Base-by-base conservation (phyloP, 2,329 filamentous ascomycete species). In the Penicillium rolfsii region DNA sequence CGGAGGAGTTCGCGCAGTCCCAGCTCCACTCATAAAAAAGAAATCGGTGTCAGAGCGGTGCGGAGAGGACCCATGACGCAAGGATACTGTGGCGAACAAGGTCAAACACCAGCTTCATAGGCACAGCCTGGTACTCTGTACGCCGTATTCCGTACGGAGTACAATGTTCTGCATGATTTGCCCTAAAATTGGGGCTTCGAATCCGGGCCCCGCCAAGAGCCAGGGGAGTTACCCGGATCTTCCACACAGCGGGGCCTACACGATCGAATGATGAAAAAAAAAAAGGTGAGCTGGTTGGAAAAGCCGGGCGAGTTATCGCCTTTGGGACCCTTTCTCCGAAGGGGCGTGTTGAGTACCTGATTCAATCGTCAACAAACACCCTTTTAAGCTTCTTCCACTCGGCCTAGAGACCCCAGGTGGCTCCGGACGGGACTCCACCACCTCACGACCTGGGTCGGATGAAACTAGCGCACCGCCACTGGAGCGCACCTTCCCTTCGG, bases 391-490 rank as follows among this genome's bases (percentile, higher is more conserved):
- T 62, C 56, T 64, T 45, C 35, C 49, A 28, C 24, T 46, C 24
- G 41, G 22, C 24, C 4, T 33, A 33, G 30, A 22, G 4, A 33
- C 30, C 30, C 24, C 12, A 7, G 24, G 24, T 46, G 36, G 52
- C 26, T 7, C 16, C 45, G 11, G 19, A 33, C 28, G 33, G 28
- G 46, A 45, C 58, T 55, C 64, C 66, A 61, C 61, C 60, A 48
- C 19, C 19, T 22, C 19, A 64, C 59, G 67, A 67, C 26, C 52
- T 48, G 53, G 8, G 41, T 46, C 43, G 59, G 55, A 59, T 57
- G 35, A 57, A 53, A 59, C 64, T 67, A 67, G 57, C 48, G 43
- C 49, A 52, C 38, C 30, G 54, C 56, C 24, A 62, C 33, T 26
- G 26, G 12, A 38, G 43, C 53, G 8, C 36, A 36, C 24, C 7